phyloP scores from a whole-genome alignment of 495 filamentous ascomycete species.

The Hypoxylon lienhwacheense region DNA sequence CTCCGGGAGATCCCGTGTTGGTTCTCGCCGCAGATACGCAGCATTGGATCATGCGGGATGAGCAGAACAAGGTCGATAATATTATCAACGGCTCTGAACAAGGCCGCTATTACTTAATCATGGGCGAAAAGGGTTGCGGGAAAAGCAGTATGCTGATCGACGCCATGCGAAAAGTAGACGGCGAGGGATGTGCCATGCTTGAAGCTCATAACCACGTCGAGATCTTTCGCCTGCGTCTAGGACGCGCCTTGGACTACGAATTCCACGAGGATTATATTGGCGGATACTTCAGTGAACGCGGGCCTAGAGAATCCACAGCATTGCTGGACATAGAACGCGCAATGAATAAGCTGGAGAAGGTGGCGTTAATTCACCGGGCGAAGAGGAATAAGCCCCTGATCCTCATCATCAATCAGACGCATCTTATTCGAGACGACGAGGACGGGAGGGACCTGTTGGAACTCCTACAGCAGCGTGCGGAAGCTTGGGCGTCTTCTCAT shows the following conservation, averaged over 20 bases:
- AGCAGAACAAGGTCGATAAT: slow-evolving; percentile 75
- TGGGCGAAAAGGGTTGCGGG: slow-evolving; percentile 94
- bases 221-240: slow-evolving; percentile 88
- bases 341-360: slow-evolving; percentile 96
- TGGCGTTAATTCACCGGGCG: slow-evolving; percentile 69
- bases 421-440: slow-evolving; percentile 87
- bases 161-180: slow-evolving; percentile 87
- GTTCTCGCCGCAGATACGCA: slow-evolving; percentile 68
- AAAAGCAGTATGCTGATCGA: slow-evolving; percentile 95
- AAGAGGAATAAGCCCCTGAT: slow-evolving; percentile 68
- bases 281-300: slow-evolving; percentile 88
- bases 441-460: slow-evolving; percentile 90
- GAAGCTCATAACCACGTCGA: slow-evolving; percentile 95
- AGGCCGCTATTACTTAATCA: slow-evolving; percentile 90
- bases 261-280: slow-evolving; percentile 92
- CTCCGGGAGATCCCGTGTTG: slow-evolving; percentile 87
- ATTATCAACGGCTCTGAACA: slow-evolving; percentile 69
- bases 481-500: slow-evolving; percentile 90
- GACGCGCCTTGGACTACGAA: slow-evolving; percentile 92
- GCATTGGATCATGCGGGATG: slow-evolving; percentile 75
- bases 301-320: slow-evolving; percentile 86
- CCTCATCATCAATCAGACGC: slow-evolving; percentile 87
- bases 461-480: slow-evolving; percentile 91
- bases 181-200: slow-evolving; percentile 86
- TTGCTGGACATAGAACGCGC: slow-evolving; percentile 93